Conservation (phyloP, 2,329 filamentous ascomycete species). For the Fusarium goolgardi region DNA sequence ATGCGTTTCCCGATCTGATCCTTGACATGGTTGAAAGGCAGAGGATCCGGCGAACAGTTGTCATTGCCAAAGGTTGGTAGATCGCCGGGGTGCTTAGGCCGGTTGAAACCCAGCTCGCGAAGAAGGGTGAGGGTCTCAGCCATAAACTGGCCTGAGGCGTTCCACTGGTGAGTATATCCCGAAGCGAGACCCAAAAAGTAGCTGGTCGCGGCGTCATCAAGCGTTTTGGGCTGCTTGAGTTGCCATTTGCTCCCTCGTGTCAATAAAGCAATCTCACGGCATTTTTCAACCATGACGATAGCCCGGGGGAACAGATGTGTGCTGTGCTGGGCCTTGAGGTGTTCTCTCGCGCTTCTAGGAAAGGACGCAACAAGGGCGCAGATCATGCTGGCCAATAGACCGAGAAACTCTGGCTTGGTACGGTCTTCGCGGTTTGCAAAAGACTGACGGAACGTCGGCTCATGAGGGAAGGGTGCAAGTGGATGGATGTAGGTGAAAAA, state of each 20-base stretch:
- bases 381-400: constrained; percentile 79
- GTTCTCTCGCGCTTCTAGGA: constrained; percentile 75
- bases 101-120: constrained; percentile 73
- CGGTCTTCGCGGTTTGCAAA: constrained; percentile 75
- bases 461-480: constrained; percentile 80
- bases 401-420: constrained; percentile 73
- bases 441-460: constrained; percentile 78
- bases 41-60: constrained; percentile 53
- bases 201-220: constrained; percentile 74
- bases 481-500: constrained; percentile 88
- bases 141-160: constrained; percentile 75
- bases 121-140: constrained; percentile 77
- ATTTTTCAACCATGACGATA: constrained; percentile 76
- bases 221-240: constrained; percentile 60
- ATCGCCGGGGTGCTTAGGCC: constrained; percentile 60
- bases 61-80: constrained; percentile 56
- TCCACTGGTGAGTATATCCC: constrained; percentile 75
- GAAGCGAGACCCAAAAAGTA: constrained; percentile 78
- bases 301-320: constrained; percentile 75
- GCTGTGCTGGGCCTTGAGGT: constrained; percentile 73
- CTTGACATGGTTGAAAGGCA: constrained; percentile 74
- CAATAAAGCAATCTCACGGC: constrained; percentile 74
- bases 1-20: constrained; percentile 81
- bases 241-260: constrained; percentile 70
- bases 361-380: constrained; percentile 79